Evolutionary conservation across 306 rosid genomes (phyloP).

Genomic region (Carpinus fangiana): DNA sequence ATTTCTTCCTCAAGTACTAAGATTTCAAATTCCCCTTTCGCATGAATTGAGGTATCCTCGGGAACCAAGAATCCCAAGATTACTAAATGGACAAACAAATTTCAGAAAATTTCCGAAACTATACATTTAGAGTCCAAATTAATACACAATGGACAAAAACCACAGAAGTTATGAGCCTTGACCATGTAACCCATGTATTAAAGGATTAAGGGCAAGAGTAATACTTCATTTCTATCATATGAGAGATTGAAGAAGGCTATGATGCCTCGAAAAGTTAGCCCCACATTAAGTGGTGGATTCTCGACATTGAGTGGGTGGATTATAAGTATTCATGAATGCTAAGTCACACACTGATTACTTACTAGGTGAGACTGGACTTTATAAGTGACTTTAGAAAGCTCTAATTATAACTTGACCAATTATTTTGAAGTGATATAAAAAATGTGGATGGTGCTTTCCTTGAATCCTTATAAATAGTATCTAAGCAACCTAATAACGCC

Average conservation of each 20-base stretch:
- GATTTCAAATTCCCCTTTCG: not conserved
- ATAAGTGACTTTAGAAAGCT: too few species aligned
- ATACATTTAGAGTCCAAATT: not conserved
- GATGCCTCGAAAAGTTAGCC: too few species aligned
- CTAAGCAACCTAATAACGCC: too few species aligned
- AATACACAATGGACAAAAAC: not conserved
- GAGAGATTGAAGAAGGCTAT: not conserved
- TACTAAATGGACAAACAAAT: not conserved
- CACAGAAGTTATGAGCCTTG: not conserved
- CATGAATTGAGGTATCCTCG: not conserved
- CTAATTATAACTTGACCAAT: too few species aligned
- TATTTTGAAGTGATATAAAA: too few species aligned
- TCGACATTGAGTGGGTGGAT: too few species aligned
- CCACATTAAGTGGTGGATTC: too few species aligned
- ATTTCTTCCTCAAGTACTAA: constrained; percentile 1
- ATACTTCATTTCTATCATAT: not conserved
- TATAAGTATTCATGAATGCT: too few species aligned
- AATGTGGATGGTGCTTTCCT: too few species aligned
- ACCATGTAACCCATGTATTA: not conserved
- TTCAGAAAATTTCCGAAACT: not conserved
- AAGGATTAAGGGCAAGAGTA: not conserved
- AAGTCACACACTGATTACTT: too few species aligned
- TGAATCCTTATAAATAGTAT: too few species aligned
- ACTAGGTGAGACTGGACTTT: too few species aligned
- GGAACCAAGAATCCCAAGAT: not conserved